These are phyloP conservation scores for Chaetomium sp. DNA, from an alignment of 2,329 filamentous ascomycete species.

Conservation along the genomic window DNA sequence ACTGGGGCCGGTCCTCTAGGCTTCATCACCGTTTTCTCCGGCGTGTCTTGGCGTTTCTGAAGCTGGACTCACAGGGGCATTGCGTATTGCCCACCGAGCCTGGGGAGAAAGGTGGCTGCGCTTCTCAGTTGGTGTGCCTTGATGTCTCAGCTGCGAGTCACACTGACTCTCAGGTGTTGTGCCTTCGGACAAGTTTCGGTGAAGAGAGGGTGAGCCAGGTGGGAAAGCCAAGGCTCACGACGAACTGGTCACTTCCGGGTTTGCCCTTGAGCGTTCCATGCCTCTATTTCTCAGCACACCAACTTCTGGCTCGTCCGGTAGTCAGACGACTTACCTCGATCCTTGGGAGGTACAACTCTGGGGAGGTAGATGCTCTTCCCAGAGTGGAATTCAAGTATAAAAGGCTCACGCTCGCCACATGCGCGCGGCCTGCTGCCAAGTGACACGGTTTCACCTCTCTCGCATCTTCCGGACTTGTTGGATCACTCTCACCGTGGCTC, in stretches of 20 bases:
- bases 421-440: not conserved
- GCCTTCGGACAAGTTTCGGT: constrained; percentile 32
- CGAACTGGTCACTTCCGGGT: constrained; percentile 1
- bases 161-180: constrained; percentile 32
- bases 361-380: not conserved
- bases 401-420: constrained; percentile 7
- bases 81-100: constrained; percentile 20
- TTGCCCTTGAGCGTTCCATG: constrained; percentile 8
- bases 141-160: constrained; percentile 43
- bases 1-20: not conserved
- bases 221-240: constrained; percentile 15
- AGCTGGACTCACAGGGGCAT: constrained; percentile 14
- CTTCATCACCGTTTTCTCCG: not conserved
- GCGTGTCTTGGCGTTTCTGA: constrained; percentile 6
- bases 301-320: constrained; percentile 27
- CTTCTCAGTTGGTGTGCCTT: constrained; percentile 38
- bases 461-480: not conserved
- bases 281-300: constrained; percentile 35
- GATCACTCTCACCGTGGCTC: constrained; percentile 5
- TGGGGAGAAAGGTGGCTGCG: constrained; percentile 21
- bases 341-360: not conserved
- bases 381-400: constrained; percentile 6
- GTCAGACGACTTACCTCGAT: constrained; percentile 35
- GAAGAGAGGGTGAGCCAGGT: constrained; percentile 27
- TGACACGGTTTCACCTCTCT: not conserved